Conservation (phyloP, 345 rosid species). For the Citrus unshiu region DNA sequence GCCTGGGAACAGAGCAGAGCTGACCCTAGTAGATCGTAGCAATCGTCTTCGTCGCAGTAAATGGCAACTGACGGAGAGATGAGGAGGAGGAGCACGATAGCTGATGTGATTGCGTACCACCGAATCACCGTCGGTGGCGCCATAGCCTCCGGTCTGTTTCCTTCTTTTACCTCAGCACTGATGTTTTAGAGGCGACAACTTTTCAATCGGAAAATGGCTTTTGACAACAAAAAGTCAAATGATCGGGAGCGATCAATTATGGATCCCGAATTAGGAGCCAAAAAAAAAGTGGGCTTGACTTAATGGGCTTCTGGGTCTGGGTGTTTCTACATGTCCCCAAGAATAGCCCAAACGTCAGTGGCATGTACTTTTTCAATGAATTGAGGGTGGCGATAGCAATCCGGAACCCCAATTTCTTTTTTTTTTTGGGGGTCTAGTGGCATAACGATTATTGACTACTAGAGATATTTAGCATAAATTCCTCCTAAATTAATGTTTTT, state of each 20-base stretch:
- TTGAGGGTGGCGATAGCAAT: no score
- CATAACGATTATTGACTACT: no score
- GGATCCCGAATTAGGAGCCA: background rate
- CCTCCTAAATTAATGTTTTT: no score
- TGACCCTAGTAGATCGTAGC: constrained; percentile 91
- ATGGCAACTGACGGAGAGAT: constrained; percentile 60
- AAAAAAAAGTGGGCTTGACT: background rate
- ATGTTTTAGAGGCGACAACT: no score
- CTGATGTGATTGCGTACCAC: constrained; percentile 37
- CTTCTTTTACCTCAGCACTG: background rate
- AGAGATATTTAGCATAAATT: no score
- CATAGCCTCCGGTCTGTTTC: constrained; percentile 32
- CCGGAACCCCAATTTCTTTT: no score
- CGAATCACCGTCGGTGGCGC: constrained; percentile 55
- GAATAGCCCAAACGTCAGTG: background rate
- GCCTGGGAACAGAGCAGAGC: background rate
- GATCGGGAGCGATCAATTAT: no score
- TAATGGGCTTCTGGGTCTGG: background rate
- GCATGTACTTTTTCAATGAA: no score
- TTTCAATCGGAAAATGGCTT: background rate
- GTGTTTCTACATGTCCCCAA: background rate
- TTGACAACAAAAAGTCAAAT: background rate
- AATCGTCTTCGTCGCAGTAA: constrained; percentile 96
- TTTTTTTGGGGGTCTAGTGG: no score
- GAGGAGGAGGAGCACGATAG: constrained; percentile 36